phyloP scores from a whole-genome alignment of 176 grass and related monocot genomes.

The bread wheat (Triticum aestivum) region IWGSC_CS_RefSeq_v2.1 NC_057806.1:552972369-552972868 shows the following conservation, averaged over 20 bases:
- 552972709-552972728: constrained; percentile 57
- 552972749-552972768: constrained; percentile 75
- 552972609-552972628: constrained; percentile 60
- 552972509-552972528: neutral
- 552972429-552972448: neutral
- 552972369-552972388: constrained; percentile 78
- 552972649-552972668: neutral
- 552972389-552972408: constrained; percentile 78
- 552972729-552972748: constrained; percentile 45
- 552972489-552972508: neutral
- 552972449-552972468: neutral
- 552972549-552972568: constrained; percentile 62
- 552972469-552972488: neutral
- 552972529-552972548: constrained; percentile 12
- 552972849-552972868: constrained; percentile 49
- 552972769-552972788: constrained; percentile 55
- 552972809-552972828: constrained; percentile 88
- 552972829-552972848: constrained; percentile 64
- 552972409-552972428: constrained; percentile 80
- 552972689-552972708: constrained; percentile 46
- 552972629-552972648: constrained; percentile 39
- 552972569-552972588: constrained; percentile 56
- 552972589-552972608: constrained; percentile 46
- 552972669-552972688: constrained; percentile 60
- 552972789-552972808: constrained; percentile 77